These are phyloP conservation scores for Rhizoctonia solani DNA, from an alignment of 1,284 basidiomycete species.

Conservation along the genomic window DNA sequence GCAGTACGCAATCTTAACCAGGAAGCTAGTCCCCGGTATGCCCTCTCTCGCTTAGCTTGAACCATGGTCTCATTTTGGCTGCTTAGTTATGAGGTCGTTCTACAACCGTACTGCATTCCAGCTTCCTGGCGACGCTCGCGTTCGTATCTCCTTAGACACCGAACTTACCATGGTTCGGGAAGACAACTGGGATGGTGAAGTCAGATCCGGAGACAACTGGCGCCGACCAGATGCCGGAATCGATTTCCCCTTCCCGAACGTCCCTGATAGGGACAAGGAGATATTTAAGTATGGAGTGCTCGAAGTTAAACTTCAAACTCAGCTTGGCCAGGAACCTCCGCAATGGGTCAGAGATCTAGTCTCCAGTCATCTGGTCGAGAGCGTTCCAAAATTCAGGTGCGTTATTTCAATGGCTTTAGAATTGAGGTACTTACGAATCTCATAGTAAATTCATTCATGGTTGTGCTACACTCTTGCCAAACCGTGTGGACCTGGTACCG, in stretches of 20 bases:
- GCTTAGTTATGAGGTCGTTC: conserved; percentile 91
- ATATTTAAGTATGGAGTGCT: conserved; percentile 93
- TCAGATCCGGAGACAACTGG: conserved; percentile 88
- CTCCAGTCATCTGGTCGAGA: conserved; percentile 90
- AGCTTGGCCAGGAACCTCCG: conserved; percentile 94
- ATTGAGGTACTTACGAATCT: not conserved
- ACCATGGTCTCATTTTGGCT: not conserved
- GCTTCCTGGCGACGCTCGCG: conserved; percentile 95
- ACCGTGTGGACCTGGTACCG: conserved; percentile 95
- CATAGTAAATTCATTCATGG: conserved; percentile 96
- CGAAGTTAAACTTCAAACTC: conserved; percentile 97
- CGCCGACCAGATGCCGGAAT: conserved; percentile 92
- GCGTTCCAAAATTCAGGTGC: conserved; percentile 87
- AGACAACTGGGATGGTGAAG: conserved; percentile 92
- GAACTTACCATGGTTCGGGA: conserved; percentile 93
- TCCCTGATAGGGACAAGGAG: conserved; percentile 82
- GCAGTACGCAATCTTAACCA: conserved; percentile 88
- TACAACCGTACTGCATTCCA: conserved; percentile 99
- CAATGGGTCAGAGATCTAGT: conserved; percentile 96
- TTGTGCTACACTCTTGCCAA: conserved; percentile 89
- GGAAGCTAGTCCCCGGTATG: conserved; percentile 77
- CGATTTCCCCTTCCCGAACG: conserved; percentile 85
- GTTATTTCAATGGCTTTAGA: conserved; percentile 28
- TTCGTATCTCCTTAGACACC: conserved; percentile 97
- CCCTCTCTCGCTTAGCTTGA: not conserved